Evolutionary conservation across 352 stramenopile genomes (phyloP), one percentile per base, ranked within the genome.

Genomic region (Elongisporangium senticosum): DNA sequence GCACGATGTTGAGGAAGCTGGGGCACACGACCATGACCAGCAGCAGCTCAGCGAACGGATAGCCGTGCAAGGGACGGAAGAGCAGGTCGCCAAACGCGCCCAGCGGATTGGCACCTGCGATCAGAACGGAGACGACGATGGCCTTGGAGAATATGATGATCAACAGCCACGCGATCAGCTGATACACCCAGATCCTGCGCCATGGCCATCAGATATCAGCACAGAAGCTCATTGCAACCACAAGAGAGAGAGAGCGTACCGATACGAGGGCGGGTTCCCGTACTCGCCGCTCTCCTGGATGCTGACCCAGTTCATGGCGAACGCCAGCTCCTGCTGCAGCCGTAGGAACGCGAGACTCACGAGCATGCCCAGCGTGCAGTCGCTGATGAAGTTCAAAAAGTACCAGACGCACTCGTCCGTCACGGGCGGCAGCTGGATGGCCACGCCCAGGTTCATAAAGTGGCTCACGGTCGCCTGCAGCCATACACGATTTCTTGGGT

Each of bases 391-490:
- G 63, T 93, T 93, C 59, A 91, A 67, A 61, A 93, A 93, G 61
- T 93, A 93, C 83, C 83, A 93, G 10, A 87, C 79, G 66, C 83
- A 93, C 59, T 93, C 80, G 64, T 93, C 82, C 17, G 83, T 86
- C 54, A 91, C 79, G 19, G 79, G 72, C n/a, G 82, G 82, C 55
- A 92, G 72, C 58, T 86, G 69, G 43, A 89, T 77, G 11, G 84
- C 72, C 33, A 88, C 81, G 39, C 77, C 63, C 20, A 92, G 67
- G 56, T 93, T 90, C 56, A 89, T 86, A 26, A 89, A 72, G 56
- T 93, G 82, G 21, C 76, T 74, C 19, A 83, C 65, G 4, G 72
- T 73, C 23, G 82, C 82, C 75, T 85, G 47, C 28, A 39, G 10
- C 19, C 59, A 10, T 5, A 58, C 22, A 15, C 21, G 37, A 53